Evolutionary conservation across 1,284 basidiomycete genomes (phyloP), one percentile per base, ranked within the genome.

Genomic region (Cryptococcus hybrid): DNA sequence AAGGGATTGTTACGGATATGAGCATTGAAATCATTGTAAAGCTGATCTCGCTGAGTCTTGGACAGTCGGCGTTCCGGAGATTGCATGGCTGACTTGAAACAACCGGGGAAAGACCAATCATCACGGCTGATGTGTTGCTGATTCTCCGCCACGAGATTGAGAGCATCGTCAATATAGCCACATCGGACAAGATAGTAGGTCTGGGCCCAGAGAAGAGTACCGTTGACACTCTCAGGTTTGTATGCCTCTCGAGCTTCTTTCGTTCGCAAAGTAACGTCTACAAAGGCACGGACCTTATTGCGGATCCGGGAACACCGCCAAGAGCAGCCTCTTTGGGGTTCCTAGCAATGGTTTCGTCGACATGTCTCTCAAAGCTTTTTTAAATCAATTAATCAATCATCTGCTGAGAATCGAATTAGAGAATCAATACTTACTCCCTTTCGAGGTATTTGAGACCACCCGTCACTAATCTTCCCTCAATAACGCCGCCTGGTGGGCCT

Each of bases 191-290:
- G 84, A 78, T 90, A 92, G 79, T 91, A 99, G 44, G 96, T 77
- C 58, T 89, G 86, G 11, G 94, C 94, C 93, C 93, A 99, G 12
- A 98, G 70, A 5, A 93, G 92, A 66, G 88, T 87, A 12, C 89
- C 88, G 52, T 86, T 86, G 30, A 94, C 85, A 53, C 91, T 80
- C 83, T 96, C 91, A 57, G 93, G 86, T 55, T 86, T 82, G 62
- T 89, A 88, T 54, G 88, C 85, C 88, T 92, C 93, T 65, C 88
- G 86, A 39, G 88, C 88, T 60, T 86, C 86, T 65, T 86, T 85
- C 68, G 58, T 54, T 24, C 60, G 56, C 46, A 73, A 57, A 61
- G 85, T 82, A 49, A 94, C 85, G 40, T 88, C 81, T 35, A 93
- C 80, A 74, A 89, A 96, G 1, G 91, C 92, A 34, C 91, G 82